A percentile compares a stretch with the other conserved stretches of the same genome.
phyloP scores from a whole-genome alignment of 441 rosid genomes.

The Populus hybrid region DNA sequence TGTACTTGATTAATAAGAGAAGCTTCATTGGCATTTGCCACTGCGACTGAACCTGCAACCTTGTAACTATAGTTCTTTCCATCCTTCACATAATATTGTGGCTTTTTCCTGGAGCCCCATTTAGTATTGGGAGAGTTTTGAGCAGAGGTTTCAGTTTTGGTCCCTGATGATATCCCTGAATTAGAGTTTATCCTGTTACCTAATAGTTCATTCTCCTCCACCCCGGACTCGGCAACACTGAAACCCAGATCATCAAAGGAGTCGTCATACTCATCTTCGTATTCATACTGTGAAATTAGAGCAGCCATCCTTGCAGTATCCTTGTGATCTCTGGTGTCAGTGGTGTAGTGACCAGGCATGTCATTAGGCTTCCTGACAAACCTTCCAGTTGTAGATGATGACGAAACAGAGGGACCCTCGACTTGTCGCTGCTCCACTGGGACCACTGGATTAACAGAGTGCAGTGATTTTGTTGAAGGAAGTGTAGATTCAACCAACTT shows the following conservation, averaged over 20 bases:
- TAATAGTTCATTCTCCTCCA: conserved; percentile 63
- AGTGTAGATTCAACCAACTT: conserved; percentile 52
- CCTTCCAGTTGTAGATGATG: conserved; percentile 64
- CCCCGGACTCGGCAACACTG: conserved; percentile 61
- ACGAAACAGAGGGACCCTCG: conserved; percentile 41
- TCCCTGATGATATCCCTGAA: conserved; percentile 30
- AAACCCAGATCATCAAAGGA: conserved; percentile 94
- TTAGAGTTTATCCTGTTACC: conserved; percentile 37
- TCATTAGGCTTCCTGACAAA: conserved; percentile 72
- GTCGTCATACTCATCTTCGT: conserved; percentile 96
- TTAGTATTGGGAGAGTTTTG: conserved; percentile 37
- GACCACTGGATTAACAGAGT: conserved; percentile 16
- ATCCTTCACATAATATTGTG: conserved; percentile 84
- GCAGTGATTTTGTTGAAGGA: conserved; percentile 11
- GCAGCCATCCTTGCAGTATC: conserved; percentile 55
- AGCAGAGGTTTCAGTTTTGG: conserved; percentile 32
- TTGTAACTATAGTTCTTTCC: conserved; percentile 98
- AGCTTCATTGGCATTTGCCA: conserved; percentile 77
- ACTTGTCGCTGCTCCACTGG: conserved; percentile 23
- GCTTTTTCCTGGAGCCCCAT: conserved; percentile 80
- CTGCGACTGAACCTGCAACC: conserved; percentile 80
- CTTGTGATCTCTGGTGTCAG: conserved; percentile 46
- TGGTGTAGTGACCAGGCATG: conserved; percentile 35
- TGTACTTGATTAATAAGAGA: conserved; percentile 57
- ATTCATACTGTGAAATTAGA: conserved; percentile 71